Evolutionary conservation across 768 basidiomycete species (phyloP).

Genomic region (Lentinus tigrinus): DNA sequence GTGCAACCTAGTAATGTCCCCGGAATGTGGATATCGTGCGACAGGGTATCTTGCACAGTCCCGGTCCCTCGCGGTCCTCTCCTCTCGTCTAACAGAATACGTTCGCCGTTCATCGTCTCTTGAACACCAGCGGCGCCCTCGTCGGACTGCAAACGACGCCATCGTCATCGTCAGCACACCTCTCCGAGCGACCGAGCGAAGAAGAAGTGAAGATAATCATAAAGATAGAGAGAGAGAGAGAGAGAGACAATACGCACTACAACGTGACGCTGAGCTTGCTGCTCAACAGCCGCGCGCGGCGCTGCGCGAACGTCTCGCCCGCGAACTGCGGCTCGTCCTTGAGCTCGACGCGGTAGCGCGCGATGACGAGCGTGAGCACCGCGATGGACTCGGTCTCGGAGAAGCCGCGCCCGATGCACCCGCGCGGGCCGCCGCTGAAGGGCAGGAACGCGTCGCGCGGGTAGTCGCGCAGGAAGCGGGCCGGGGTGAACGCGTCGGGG

Average conservation of each 20-base stretch:
- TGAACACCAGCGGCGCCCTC: conserved; percentile 23
- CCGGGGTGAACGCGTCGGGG: conserved; percentile 36
- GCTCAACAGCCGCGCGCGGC: conserved; percentile 30
- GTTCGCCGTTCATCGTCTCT: conserved; percentile 11
- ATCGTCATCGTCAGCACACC: background rate
- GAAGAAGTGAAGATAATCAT: background rate
- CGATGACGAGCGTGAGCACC: conserved; percentile 46
- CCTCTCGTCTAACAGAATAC: too few relatives aligned
- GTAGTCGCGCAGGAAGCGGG: conserved; percentile 53
- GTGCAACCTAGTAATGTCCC: too few relatives aligned
- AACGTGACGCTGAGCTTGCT: conserved; percentile 20
- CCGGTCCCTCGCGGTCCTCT: too few relatives aligned
- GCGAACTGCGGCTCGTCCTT: conserved; percentile 33
- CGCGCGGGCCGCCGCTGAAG: conserved; percentile 47
- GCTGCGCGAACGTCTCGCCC: conserved; percentile 46
- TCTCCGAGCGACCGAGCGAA: too few relatives aligned
- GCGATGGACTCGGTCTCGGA: conserved; percentile 52
- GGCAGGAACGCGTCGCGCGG: conserved; percentile 54
- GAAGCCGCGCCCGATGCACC: conserved; percentile 49
- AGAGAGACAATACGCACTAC: conserved; percentile 17
- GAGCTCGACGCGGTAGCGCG: conserved; percentile 44
- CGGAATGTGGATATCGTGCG: too few relatives aligned
- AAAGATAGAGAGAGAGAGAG: background rate
- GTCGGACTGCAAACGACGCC: conserved; percentile 11
- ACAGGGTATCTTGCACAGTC: too few relatives aligned